Percentiles rank a stretch among this genome's conserved stretches.
These are phyloP conservation scores for Xylaria sp. DNA, from an alignment of 2,329 filamentous ascomycete species.

Conservation along the genomic window DNA sequence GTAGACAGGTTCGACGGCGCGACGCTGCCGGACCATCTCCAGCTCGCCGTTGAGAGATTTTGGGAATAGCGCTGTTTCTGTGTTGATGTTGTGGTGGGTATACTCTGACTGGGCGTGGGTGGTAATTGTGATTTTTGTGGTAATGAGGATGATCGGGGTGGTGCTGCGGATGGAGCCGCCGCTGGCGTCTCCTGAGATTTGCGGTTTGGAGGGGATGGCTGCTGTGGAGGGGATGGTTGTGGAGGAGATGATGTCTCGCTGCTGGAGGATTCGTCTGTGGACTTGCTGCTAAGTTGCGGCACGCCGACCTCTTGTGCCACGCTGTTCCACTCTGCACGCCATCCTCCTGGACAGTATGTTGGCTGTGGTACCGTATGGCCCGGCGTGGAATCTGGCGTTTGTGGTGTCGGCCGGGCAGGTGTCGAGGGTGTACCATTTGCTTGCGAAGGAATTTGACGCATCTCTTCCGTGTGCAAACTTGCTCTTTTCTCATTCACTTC, in stretches of 20 bases:
- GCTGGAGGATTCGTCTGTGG: conserved; percentile 16
- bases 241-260: conserved; percentile 15
- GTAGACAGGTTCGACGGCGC: conserved; percentile 45
- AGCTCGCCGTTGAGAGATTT: conserved; percentile 39
- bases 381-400: conserved; percentile 22
- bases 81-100: background rate
- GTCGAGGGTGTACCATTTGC: conserved; percentile 2
- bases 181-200: conserved; percentile 17
- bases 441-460: conserved; percentile 27
- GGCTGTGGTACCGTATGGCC: conserved; percentile 38
- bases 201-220: background rate
- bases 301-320: conserved; percentile 36
- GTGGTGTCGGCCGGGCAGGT: conserved; percentile 20
- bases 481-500: conserved; percentile 28
- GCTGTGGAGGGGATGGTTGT: too few relatives aligned
- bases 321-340: conserved; percentile 46
- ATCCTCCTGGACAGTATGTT: conserved; percentile 45
- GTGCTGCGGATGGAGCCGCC: background rate
- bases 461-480: conserved; percentile 39
- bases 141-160: conserved; percentile 3
- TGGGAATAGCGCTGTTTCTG: conserved; percentile 8
- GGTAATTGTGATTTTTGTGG: conserved; percentile 9
- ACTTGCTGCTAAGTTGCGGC: conserved; percentile 5
- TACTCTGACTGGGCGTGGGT: background rate
- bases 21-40: conserved; percentile 43